Evolutionary conservation across 2,329 filamentous ascomycete species (phyloP).

Genomic region (Penicillium sp.): DNA sequence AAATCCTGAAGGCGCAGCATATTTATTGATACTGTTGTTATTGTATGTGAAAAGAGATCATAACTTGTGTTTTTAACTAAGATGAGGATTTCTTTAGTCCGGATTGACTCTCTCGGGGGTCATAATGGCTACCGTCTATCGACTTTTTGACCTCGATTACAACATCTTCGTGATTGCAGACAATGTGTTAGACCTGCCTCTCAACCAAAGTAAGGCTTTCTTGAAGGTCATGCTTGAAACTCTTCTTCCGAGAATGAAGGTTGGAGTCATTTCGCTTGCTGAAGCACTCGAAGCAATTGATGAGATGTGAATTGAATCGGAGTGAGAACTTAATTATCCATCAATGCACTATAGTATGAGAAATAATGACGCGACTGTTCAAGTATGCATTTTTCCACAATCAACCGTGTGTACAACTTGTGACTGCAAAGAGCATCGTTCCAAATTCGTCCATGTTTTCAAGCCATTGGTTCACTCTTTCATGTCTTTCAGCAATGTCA

Average conservation of each 20-base stretch:
- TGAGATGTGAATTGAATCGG: not conserved
- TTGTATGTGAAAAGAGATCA: not conserved
- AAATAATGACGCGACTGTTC: not conserved
- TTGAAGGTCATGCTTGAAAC: not conserved
- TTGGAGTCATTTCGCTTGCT: not conserved
- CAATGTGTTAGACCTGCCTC: not conserved
- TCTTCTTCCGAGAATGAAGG: not conserved
- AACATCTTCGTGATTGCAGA: not conserved
- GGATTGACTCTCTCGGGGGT: not conserved
- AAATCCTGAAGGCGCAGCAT: not conserved
- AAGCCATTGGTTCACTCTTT: slow-evolving; percentile 57
- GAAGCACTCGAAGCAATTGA: not conserved
- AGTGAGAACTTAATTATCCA: not conserved
- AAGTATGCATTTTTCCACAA: not conserved
- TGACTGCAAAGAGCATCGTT: slow-evolving; percentile 59
- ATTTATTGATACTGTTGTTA: not conserved
- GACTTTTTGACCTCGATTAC: not conserved
- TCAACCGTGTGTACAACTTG: slow-evolving; percentile 52
- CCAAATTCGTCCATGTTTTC: slow-evolving; percentile 60
- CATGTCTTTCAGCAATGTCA: slow-evolving; percentile 38
- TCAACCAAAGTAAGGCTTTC: not conserved
- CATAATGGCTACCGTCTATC: not conserved
- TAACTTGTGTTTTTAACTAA: not conserved
- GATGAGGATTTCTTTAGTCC: not conserved
- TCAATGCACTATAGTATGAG: not conserved